Conservation (phyloP, 371 early-diverging fungal genomes). For the Lichtheimia hyalospora region DNA sequence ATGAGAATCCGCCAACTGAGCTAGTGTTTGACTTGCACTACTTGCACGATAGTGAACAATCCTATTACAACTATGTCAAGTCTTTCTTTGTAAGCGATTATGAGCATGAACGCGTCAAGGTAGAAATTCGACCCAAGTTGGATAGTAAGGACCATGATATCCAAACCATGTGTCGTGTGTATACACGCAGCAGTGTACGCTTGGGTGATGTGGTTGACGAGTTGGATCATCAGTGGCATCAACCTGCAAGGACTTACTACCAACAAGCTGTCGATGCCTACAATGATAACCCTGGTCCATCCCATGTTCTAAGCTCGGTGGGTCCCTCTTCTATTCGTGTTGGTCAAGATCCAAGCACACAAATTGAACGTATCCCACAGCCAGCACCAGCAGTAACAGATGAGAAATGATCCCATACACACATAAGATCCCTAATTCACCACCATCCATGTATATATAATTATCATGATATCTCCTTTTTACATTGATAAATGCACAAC, state of each 20-base stretch:
- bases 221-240: slow-evolving; percentile 38
- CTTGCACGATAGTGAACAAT: slow-evolving; percentile 34
- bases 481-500: too few relatives aligned
- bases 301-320: slow-evolving; percentile 39
- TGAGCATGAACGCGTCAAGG: slow-evolving; percentile 33
- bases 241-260: slow-evolving; percentile 30
- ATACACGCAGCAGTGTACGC: slow-evolving; percentile 26
- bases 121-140: slow-evolving; percentile 39
- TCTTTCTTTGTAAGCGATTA: slow-evolving; percentile 43
- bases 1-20: slow-evolving; percentile 23
- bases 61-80: slow-evolving; percentile 28
- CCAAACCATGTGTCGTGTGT: slow-evolving; percentile 25
- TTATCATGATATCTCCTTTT: too few relatives aligned
- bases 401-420: not conserved
- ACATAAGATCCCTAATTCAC: too few relatives aligned
- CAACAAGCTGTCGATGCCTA: slow-evolving; percentile 33
- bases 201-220: slow-evolving; percentile 36
- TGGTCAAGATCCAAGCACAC: not conserved
- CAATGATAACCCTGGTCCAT: slow-evolving; percentile 36
- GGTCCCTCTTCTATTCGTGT: slow-evolving; percentile 26
- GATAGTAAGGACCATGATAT: slow-evolving; percentile 43
- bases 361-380: not conserved
- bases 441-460: too few relatives aligned
- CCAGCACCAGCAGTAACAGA: not conserved
- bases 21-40: slow-evolving; percentile 40